Percentiles rank a stretch among this genome's conserved stretches.
These are phyloP conservation scores for Aspergillus ellipticus DNA, from an alignment of 495 filamentous ascomycete genomes.

Conservation along the genomic window DNA sequence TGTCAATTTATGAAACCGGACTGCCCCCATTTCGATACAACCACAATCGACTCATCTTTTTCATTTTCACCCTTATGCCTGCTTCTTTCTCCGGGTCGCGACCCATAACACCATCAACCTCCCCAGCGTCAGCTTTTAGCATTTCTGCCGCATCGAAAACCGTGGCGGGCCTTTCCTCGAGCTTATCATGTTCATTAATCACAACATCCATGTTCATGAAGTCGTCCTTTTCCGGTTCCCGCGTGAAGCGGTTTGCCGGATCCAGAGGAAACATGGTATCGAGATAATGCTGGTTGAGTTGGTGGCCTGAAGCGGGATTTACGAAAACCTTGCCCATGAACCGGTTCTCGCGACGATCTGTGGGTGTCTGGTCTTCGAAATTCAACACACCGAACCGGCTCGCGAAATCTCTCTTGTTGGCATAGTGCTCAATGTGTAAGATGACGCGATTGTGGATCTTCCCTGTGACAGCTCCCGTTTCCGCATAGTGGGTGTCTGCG, in stretches of 20 bases:
- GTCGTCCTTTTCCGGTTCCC: slow-evolving; percentile 21
- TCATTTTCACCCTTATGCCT: slow-evolving; percentile 1
- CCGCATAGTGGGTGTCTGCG: not conserved
- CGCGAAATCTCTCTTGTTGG: slow-evolving; percentile 72
- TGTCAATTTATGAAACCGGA: not conserved
- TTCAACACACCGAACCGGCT: slow-evolving; percentile 70
- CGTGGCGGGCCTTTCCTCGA: not conserved
- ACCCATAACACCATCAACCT: not conserved
- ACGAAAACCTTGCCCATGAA: slow-evolving; percentile 76
- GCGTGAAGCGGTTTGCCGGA: slow-evolving; percentile 17
- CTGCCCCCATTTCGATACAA: slow-evolving; percentile 3
- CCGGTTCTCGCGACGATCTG: slow-evolving; percentile 35
- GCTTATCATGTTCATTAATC: not conserved
- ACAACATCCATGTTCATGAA: slow-evolving; percentile 35
- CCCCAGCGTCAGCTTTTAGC: not conserved
- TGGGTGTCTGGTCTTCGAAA: slow-evolving; percentile 34
- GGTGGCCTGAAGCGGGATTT: slow-evolving; percentile 63
- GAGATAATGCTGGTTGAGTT: slow-evolving; percentile 78
- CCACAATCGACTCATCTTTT: slow-evolving; percentile 5
- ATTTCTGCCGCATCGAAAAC: not conserved
- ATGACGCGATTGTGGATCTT: not conserved
- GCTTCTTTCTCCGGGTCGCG: slow-evolving; percentile 6
- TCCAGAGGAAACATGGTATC: slow-evolving; percentile 66
- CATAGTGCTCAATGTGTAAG: slow-evolving; percentile 78
- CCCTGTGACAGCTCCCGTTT: slow-evolving; percentile 41